Conservation (phyloP, 2,329 filamentous ascomycete genomes). For the Ophiostoma sp. region DNA sequence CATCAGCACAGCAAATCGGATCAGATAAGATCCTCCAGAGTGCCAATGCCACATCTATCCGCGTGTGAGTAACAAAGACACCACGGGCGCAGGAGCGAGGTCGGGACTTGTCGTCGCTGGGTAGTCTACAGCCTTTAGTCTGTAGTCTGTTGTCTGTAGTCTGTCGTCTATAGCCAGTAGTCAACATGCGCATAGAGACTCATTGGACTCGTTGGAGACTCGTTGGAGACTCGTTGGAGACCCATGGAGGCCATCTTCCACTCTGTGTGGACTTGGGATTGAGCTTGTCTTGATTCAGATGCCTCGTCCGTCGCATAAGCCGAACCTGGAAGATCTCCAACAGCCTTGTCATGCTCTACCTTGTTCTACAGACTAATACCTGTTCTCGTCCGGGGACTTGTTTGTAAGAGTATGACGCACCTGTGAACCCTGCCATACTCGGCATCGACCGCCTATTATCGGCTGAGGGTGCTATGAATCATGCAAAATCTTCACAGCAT, state of each 20-base stretch:
- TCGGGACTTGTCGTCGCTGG: neutral
- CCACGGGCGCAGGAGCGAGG: neutral
- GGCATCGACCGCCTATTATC: neutral
- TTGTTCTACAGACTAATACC: no score
- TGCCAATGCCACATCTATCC: neutral
- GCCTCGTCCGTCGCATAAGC: neutral
- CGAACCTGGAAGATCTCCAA: neutral
- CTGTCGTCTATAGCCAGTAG: neutral
- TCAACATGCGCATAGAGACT: no score
- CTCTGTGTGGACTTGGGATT: neutral
- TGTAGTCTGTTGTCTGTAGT: neutral
- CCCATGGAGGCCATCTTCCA: neutral
- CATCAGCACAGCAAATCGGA: neutral
- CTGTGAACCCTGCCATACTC: neutral
- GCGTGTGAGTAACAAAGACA: neutral
- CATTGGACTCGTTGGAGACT: no score
- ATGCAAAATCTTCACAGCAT: neutral
- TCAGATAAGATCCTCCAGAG: neutral
- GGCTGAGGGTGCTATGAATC: neutral
- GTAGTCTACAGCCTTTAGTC: no score
- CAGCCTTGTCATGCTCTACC: neutral
- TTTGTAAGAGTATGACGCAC: neutral
- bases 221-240: no score
- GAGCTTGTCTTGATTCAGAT: slow-evolving; percentile 6
- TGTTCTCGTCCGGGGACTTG: neutral